Evolutionary conservation across 768 basidiomycete genomes (phyloP), one percentile per base, ranked within the genome.

Genomic region (Kondoa malvinella): DNA sequence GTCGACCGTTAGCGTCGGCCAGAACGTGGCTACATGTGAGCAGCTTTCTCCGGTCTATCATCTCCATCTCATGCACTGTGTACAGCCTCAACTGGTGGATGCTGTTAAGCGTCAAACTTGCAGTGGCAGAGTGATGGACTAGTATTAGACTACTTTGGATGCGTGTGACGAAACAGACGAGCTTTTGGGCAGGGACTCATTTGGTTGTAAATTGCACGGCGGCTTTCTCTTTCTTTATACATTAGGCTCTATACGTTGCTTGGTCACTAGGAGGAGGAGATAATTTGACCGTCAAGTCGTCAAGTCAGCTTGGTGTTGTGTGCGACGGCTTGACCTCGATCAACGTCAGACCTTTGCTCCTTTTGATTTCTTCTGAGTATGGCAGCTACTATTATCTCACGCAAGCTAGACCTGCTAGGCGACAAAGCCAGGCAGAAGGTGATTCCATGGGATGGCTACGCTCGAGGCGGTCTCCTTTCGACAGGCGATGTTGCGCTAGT

Each of bases 1-100:
- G 79, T 85, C 88, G 65, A 83, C 87, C 67, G 87, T 88, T 65
- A 76, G 75, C 68, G 84, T 92, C 70, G 87, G 86, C 58, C 87
- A 89, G 78, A 85, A 82, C 66, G 87, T 92, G 66, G 85, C 86
- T 76, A 85, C 87, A 76, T 85, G 86, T 50, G 21, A 50, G 40
- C 40, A 8, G 40, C 40, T 21, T 50, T 8, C 21, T 50, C 40
- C 12, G 40, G 8, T 50, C 40, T 8, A 50, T 8, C 21, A 21
- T 8, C 21, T 21, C 8, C 21, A 8, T 8, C 40, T 50, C 21
- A 50, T 50, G 21, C 40, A 50, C 40, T n/a, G n/a, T n/a, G 40
- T 50, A 8, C 40, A 50, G 40, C 40, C 78, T 81, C 82, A 74
- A 79, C 83, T 2, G 81, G 84, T 66, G 82, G 87, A 57, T 92